A percentile compares a stretch with the other conserved stretches of the same genome.
phyloP scores from a whole-genome alignment of 2,329 filamentous ascomycete species.

The Alternaria burnsii region DNA sequence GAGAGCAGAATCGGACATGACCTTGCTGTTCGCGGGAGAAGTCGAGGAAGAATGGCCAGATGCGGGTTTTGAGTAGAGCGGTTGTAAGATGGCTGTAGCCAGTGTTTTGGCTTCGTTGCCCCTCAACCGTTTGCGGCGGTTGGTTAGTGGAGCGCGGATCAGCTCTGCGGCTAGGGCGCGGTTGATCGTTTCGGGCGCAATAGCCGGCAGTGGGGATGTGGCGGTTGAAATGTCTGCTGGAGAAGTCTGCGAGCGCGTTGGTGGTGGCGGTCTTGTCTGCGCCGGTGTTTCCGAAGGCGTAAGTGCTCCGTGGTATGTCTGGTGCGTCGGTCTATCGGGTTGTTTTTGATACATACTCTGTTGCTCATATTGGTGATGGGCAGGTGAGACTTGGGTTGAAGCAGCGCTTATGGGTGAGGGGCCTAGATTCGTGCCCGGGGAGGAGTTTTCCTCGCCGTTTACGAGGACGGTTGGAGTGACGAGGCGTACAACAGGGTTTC shows the following conservation, averaged over 20 bases:
- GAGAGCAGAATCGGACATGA: conserved; percentile 48
- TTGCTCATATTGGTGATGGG: conserved; percentile 29
- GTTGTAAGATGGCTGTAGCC: conserved; percentile 54
- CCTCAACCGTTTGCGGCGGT: conserved; percentile 53
- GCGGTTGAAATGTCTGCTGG: background rate
- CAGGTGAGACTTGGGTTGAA: conserved; percentile 29
- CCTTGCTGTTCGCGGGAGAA: conserved; percentile 29
- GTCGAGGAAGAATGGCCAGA: conserved; percentile 19
- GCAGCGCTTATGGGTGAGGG: conserved; percentile 35
- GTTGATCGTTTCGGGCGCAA: conserved; percentile 55
- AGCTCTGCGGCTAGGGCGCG: conserved; percentile 58
- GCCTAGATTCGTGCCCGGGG: conserved; percentile 33
- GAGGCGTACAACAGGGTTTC: conserved; percentile 66
- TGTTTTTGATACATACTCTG: conserved; percentile 23
- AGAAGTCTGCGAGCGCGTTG: conserved; percentile 19
- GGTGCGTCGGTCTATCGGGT: conserved; percentile 29
- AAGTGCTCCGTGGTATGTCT: conserved; percentile 34
- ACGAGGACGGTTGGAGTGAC: conserved; percentile 67
- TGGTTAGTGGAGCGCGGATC: conserved; percentile 55
- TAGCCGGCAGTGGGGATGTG: conserved; percentile 17
- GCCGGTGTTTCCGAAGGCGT: conserved; percentile 45
- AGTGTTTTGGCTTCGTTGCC: conserved; percentile 59
- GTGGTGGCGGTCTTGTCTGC: conserved; percentile 26
- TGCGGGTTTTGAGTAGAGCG: conserved; percentile 45
- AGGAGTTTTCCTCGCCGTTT: conserved; percentile 57